phyloP scores from a whole-genome alignment of 495 filamentous ascomycete species.

The Talaromyces thailandensis region DNA sequence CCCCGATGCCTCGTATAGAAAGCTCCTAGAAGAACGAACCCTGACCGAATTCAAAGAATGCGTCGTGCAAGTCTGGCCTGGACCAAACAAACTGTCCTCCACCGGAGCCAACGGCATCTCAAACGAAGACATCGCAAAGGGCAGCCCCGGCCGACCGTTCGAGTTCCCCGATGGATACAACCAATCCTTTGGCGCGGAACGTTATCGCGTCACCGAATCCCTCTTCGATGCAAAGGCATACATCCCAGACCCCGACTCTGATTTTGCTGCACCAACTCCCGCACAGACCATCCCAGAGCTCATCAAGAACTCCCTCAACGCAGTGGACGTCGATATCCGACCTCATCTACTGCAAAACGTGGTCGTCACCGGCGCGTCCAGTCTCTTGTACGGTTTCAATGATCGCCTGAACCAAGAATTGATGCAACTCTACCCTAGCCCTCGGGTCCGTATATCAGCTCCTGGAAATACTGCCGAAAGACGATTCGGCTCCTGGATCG shows the following conservation, averaged over 20 bases:
- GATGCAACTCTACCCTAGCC: slow-evolving; percentile 64
- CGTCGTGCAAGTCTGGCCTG: slow-evolving; percentile 88
- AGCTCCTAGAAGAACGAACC: slow-evolving; percentile 83
- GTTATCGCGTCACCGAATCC: slow-evolving; percentile 75
- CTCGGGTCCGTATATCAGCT: slow-evolving; percentile 74
- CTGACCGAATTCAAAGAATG: slow-evolving; percentile 95
- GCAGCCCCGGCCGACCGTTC: slow-evolving; percentile 69
- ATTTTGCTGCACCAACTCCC: slow-evolving; percentile 44
- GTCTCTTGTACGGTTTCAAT: slow-evolving; percentile 78
- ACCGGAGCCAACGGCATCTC: slow-evolving; percentile 46
- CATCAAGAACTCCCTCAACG: slow-evolving; percentile 64
- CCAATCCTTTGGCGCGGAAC: slow-evolving; percentile 81
- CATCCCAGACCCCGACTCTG: slow-evolving; percentile 31
- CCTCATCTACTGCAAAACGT: slow-evolving; percentile 75
- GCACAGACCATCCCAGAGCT: slow-evolving; percentile 71
- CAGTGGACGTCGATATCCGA: slow-evolving; percentile 84
- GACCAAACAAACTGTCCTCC: slow-evolving; percentile 57
- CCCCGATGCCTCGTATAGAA: slow-evolving; percentile 64
- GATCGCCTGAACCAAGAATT: slow-evolving; percentile 83
- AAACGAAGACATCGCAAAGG: slow-evolving; percentile 60
- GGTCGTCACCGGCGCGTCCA: slow-evolving; percentile 85
- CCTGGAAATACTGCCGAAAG: slow-evolving; percentile 79
- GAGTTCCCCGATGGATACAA: slow-evolving; percentile 96
- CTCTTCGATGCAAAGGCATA: slow-evolving; percentile 73
- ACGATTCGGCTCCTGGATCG: slow-evolving; percentile 88